A percentile compares a stretch with the other conserved stretches of the same genome.
These are phyloP conservation scores for Helianthus annuus DNA, from an alignment of 129 eudicot genomes.

Conservation along the genomic window HanXRQr2.0-SUNRISE NC_035437.2:997546-998045, in stretches of 20 bases:
- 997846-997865: slow-evolving; percentile 81
- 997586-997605: slow-evolving; percentile 93
- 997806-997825: slow-evolving; percentile 68
- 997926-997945: slow-evolving; percentile 57
- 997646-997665: slow-evolving; percentile 87
- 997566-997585: slow-evolving; percentile 86
- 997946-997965: slow-evolving; percentile 71
- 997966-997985: slow-evolving; percentile 84
- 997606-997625: slow-evolving; percentile 87
- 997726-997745: slow-evolving; percentile 79
- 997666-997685: slow-evolving; percentile 94
- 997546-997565: slow-evolving; percentile 97
- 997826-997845: slow-evolving; percentile 83
- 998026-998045: slow-evolving; percentile 78
- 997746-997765: slow-evolving; percentile 84
- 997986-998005: slow-evolving; percentile 92
- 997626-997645: slow-evolving; percentile 99
- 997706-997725: slow-evolving; percentile 84
- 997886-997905: slow-evolving; percentile 80
- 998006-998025: slow-evolving; percentile 84
- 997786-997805: slow-evolving; percentile 63
- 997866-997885: slow-evolving; percentile 85
- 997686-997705: slow-evolving; percentile 96
- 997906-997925: slow-evolving; percentile 96
- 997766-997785: slow-evolving; percentile 89